phyloP scores from a whole-genome alignment of 2,329 filamentous ascomycete genomes.

The Ophiostoma ips region DNA sequence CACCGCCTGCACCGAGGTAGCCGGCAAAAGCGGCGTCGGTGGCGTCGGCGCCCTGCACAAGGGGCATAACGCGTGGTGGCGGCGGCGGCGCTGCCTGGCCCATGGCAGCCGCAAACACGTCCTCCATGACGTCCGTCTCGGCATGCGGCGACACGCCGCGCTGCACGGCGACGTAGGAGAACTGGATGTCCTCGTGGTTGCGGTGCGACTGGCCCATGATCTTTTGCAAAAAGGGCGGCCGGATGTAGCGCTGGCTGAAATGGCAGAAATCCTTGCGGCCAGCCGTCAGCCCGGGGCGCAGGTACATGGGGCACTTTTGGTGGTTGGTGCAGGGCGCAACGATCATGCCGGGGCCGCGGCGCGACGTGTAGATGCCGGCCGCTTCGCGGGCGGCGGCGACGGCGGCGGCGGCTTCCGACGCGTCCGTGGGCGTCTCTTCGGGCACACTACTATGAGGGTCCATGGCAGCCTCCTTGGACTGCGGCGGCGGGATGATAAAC shows the following conservation, averaged over 20 bases:
- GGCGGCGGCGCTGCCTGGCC: constrained; percentile 1
- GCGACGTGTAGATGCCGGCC: constrained; percentile 10
- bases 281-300: constrained; percentile 48
- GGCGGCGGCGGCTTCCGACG: background rate
- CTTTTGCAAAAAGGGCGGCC: constrained; percentile 67
- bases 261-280: constrained; percentile 84
- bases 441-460: no score
- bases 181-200: constrained; percentile 84
- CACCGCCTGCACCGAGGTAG: constrained; percentile 31
- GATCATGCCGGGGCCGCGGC: constrained; percentile 48
- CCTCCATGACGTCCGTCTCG: background rate
- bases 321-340: constrained; percentile 81
- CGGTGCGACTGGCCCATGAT: constrained; percentile 53
- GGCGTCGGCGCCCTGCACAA: constrained; percentile 37
- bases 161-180: constrained; percentile 77
- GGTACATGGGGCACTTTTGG: constrained; percentile 76
- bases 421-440: constrained; percentile 11
- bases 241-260: constrained; percentile 78
- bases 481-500: constrained; percentile 51
- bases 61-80: constrained; percentile 5
- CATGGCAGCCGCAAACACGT: background rate
- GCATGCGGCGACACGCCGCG: constrained; percentile 38
- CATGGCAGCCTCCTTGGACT: background rate
- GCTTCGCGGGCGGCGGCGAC: background rate
- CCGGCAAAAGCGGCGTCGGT: constrained; percentile 63